A percentile compares a stretch with the other conserved stretches of the same genome.
Evolutionary conservation across 495 filamentous ascomycete genomes (phyloP).

Genomic region (Aspergillus avenaceus): DNA sequence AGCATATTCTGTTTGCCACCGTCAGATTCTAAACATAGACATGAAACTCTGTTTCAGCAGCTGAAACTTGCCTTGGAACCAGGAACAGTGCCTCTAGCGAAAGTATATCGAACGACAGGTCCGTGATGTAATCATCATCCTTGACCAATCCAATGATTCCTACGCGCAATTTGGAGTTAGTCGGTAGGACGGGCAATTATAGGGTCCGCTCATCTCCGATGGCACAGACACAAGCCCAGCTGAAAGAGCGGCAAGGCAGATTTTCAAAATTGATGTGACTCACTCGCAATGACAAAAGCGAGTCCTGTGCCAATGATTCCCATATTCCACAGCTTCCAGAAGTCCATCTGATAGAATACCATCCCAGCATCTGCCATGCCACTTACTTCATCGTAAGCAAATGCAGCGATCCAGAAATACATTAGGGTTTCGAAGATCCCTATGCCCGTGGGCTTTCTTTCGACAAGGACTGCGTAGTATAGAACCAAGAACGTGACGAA

Average conservation of each 20-base stretch:
- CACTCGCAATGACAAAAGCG: slow-evolving; percentile 67
- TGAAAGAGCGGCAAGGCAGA: slow-evolving; percentile 13
- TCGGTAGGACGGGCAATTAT: not conserved
- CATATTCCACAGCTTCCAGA: slow-evolving; percentile 89
- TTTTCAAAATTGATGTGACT: slow-evolving; percentile 31
- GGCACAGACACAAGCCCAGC: slow-evolving; percentile 3
- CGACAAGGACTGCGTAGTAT: slow-evolving; percentile 80
- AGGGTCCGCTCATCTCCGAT: not conserved
- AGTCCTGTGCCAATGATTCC: slow-evolving; percentile 80
- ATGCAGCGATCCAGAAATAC: slow-evolving; percentile 73
- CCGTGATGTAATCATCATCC: slow-evolving; percentile 57
- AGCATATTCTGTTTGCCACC: slow-evolving; percentile 60
- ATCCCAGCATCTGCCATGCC: slow-evolving; percentile 78
- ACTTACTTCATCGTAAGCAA: slow-evolving; percentile 82
- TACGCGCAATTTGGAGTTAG: slow-evolving; percentile 20
- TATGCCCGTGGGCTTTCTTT: slow-evolving; percentile 46
- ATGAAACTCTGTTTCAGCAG: slow-evolving; percentile 1
- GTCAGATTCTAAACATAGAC: slow-evolving; percentile 13
- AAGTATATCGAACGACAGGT: slow-evolving; percentile 81
- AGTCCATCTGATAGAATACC: slow-evolving; percentile 79
- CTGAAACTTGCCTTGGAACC: slow-evolving; percentile 59
- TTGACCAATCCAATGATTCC: slow-evolving; percentile 70
- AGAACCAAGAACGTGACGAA: slow-evolving; percentile 76
- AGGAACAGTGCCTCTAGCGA: slow-evolving; percentile 87
- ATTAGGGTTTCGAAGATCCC: slow-evolving; percentile 50